Percentiles rank a stretch among this genome's conserved stretches.
These are phyloP conservation scores for Isabelozyma gotoi DNA, from an alignment of 805 yeast species.

Conservation along the genomic window DNA sequence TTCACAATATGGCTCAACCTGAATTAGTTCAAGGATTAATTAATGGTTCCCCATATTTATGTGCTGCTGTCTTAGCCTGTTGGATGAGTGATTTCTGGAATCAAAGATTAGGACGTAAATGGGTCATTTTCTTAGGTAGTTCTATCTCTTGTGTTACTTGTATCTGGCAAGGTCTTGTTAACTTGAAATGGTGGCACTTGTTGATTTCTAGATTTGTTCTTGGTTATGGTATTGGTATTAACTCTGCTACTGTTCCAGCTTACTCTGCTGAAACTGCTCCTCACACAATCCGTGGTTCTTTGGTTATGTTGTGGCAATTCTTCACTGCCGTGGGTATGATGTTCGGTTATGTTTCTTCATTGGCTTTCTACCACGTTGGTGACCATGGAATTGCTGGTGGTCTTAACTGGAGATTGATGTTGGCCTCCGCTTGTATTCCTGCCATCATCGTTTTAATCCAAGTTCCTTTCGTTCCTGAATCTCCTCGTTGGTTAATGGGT, in stretches of 20 bases:
- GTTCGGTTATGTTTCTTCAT: slow-evolving; percentile 53
- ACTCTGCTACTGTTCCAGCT: slow-evolving; percentile 61
- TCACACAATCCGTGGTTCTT: slow-evolving; percentile 51
- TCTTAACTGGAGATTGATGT: slow-evolving; percentile 55
- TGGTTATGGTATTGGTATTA: slow-evolving; percentile 60
- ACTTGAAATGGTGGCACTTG: slow-evolving; percentile 49
- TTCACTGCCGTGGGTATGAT: slow-evolving; percentile 64
- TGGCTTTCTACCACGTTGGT: slow-evolving; percentile 53
- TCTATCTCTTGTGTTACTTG: slow-evolving; percentile 54
- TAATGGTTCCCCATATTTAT: slow-evolving; percentile 57
- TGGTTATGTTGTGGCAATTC: slow-evolving; percentile 63
- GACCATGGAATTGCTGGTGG: slow-evolving; percentile 39
- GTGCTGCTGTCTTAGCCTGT: slow-evolving; percentile 51
- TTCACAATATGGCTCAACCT: slow-evolving; percentile 39
- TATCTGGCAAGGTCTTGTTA: slow-evolving; percentile 59
- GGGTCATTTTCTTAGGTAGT: slow-evolving; percentile 53
- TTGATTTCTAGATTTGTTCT: slow-evolving; percentile 50
- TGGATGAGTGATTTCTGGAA: slow-evolving; percentile 54
- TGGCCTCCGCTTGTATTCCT: slow-evolving; percentile 53
- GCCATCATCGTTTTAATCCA: slow-evolving; percentile 46
- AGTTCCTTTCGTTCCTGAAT: slow-evolving; percentile 54
- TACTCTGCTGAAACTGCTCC: slow-evolving; percentile 56
- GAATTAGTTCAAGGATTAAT: slow-evolving; percentile 53
- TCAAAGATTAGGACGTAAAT: slow-evolving; percentile 50
- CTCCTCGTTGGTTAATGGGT: slow-evolving; percentile 59